Evolutionary conservation across 495 filamentous ascomycete species (phyloP), one percentile per base, ranked within the genome.

Genomic region (Oidiodendron maius): DNA sequence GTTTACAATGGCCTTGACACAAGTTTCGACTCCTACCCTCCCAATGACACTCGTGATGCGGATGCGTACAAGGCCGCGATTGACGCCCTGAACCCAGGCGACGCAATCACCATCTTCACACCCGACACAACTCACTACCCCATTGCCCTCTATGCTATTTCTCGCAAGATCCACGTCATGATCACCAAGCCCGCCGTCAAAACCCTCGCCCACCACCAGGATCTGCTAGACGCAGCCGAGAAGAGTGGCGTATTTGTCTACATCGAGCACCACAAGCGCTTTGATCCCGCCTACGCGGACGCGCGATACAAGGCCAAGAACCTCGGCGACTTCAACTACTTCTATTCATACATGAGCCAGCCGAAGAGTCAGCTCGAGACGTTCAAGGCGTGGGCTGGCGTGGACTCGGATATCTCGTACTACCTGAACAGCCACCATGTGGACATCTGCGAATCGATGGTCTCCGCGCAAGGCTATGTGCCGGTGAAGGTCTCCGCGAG

Each of bases 131-230:
- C 90, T 1, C 91, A 96, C 64, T 96, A 82, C 65, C 86, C 87
- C n/a, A 95, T 96, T 57, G 91, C 91, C 2, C 71, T 96, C 13
- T 96, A 96, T 59, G 91, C 91, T 32, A 90, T 96, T 62, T 77
- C 90, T 61, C 82, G 85, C 41, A 77, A 78, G 25, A 82, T 91
- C 66, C 91, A 96, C 65, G 89, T 95, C 37, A 74, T 96, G 48
- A 85, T 96, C 70, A 96, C 91, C 55, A 96, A 96, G 64, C 91
- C 91, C n/a, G 89, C 90, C 23, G 87, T 89, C 39, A 89, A 95
- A 64, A 77, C 78, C 2, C 80, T 96, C 11, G 72, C 71, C 34
- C 78, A 96, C 65, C 91, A 96, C 67, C 72, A 85, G 25, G 63
- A 77, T 1, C 81, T 96, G 11, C 68, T 94, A 35, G 77, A 74